Evolutionary conservation across 2,329 filamentous ascomycete genomes (phyloP).

Genomic region (Fusarium aywerte): DNA sequence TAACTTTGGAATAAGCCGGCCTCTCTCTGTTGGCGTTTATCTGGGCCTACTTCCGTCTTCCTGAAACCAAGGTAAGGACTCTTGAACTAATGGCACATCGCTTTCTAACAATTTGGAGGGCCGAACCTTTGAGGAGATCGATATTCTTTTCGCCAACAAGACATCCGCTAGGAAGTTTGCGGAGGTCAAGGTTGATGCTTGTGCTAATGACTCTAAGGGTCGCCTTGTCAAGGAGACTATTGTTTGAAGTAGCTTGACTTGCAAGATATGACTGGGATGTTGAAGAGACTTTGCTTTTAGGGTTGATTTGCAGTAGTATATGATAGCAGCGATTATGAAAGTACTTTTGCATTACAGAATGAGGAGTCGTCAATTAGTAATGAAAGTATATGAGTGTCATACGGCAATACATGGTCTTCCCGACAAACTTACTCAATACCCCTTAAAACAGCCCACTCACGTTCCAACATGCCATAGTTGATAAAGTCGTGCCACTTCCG

Average conservation of each 20-base stretch:
- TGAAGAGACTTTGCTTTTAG: not conserved
- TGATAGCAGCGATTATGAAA: not conserved
- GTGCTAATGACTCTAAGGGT: conserved; percentile 7
- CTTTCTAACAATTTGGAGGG: conserved; percentile 15
- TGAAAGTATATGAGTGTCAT: not conserved
- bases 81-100: fast-evolving
- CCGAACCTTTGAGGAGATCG: conserved; percentile 50
- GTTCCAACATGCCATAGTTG: conserved; percentile 52
- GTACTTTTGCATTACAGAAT: not conserved
- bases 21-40: conserved; percentile 42
- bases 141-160: conserved; percentile 50
- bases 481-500: conserved; percentile 54
- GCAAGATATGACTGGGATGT: too few species aligned
- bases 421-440: not conserved
- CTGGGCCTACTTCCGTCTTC: conserved; percentile 52
- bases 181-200: conserved; percentile 10
- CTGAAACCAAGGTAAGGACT: conserved; percentile 43
- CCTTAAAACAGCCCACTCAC: conserved; percentile 50
- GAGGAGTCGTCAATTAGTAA: not conserved
- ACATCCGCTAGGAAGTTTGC: conserved; percentile 52
- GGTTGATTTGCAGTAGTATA: not conserved
- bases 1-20: conserved; percentile 32
- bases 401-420: too few species aligned
- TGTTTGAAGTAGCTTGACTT: not conserved
- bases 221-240: conserved; percentile 3